Evolutionary conservation across 2,329 filamentous ascomycete genomes (phyloP).

Genomic region (Pseudopyrenochaeta lycopersici): DNA sequence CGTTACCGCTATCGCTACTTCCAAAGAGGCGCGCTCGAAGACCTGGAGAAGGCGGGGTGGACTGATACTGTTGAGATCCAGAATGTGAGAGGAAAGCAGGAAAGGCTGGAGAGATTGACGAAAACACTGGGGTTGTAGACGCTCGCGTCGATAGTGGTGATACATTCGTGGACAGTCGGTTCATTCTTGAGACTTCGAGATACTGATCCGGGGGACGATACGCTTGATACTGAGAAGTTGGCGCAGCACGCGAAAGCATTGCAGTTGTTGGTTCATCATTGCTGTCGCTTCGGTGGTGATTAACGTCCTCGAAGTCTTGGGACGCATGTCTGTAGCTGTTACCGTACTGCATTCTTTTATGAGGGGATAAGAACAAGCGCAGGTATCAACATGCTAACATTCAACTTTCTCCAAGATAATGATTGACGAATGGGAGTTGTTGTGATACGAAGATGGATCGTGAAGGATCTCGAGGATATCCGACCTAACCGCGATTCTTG

Average conservation of each 20-base stretch:
- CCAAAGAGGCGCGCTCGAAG: background rate
- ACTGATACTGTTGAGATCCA: background rate
- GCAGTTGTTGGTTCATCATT: background rate
- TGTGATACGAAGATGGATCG: too few relatives aligned
- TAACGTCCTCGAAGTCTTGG: background rate
- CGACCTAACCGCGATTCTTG: background rate
- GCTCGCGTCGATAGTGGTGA: background rate
- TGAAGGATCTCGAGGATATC: background rate
- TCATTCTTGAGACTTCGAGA: background rate
- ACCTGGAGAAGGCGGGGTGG: background rate
- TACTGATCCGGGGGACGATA: background rate
- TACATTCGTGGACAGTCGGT: background rate
- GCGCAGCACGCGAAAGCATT: background rate
- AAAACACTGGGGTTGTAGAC: background rate
- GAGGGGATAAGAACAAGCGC: background rate
- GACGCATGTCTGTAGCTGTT: background rate
- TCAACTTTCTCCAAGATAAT: background rate
- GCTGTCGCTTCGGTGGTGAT: background rate
- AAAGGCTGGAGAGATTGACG: background rate
- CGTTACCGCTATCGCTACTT: background rate
- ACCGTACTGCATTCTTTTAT: background rate
- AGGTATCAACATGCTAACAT: background rate
- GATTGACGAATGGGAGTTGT: too few relatives aligned
- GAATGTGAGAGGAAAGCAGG: background rate
- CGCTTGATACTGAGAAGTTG: background rate